A percentile compares a stretch with the other conserved stretches of the same genome.
These are phyloP conservation scores for Cucurbita ficifolia DNA, from an alignment of 306 rosid species.

Conservation along the genomic window DNA sequence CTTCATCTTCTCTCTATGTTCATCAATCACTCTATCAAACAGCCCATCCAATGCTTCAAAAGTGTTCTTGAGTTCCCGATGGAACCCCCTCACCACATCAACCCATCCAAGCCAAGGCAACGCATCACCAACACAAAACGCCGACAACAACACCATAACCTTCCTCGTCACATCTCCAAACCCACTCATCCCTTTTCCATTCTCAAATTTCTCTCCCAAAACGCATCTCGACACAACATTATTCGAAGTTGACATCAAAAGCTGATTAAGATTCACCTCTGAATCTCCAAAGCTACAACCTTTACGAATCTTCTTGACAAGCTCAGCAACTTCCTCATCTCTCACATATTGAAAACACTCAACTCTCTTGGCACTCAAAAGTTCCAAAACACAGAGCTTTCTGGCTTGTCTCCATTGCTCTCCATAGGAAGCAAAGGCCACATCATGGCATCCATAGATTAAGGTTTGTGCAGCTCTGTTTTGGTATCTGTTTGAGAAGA, in stretches of 20 bases:
- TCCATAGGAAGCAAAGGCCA: background rate
- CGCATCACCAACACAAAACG: constrained; percentile 21
- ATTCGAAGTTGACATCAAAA: background rate
- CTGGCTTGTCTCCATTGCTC: constrained; percentile 17
- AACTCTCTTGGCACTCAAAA: background rate
- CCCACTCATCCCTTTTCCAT: background rate
- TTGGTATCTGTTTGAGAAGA: background rate
- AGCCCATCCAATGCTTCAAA: constrained; percentile 9
- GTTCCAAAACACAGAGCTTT: background rate
- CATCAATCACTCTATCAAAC: constrained; percentile 13
- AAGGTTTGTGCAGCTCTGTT: background rate
- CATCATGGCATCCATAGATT: background rate
- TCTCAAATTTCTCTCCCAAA: background rate
- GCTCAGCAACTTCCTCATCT: background rate
- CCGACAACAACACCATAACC: background rate
- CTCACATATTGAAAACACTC: background rate
- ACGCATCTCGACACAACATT: background rate
- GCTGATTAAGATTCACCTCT: background rate
- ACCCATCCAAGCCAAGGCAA: constrained; percentile 28
- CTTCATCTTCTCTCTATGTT: constrained; percentile 6
- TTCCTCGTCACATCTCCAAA: background rate
- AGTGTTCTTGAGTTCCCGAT: constrained; percentile 1
- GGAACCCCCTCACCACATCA: constrained; percentile 17
- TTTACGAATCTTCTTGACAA: background rate
- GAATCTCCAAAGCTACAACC: background rate